Evolutionary conservation across 805 yeast species (phyloP), one percentile per base, ranked within the genome.

Genomic region (Wickerhamiella shivajii): DNA sequence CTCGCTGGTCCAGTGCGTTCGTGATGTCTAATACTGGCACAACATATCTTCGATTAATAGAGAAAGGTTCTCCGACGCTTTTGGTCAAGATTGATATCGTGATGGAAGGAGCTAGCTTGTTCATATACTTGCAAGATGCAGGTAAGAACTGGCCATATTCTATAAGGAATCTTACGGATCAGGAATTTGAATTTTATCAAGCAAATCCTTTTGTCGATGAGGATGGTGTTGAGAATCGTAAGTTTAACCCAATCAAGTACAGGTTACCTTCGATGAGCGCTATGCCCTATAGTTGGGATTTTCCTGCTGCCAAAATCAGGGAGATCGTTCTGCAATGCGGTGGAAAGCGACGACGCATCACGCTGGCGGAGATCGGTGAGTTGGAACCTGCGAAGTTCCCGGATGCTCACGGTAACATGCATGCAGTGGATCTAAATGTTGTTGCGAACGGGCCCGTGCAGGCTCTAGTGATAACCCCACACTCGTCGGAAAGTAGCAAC

Each of bases 231-330:
- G 66, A 66, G 33, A 12, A 13, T 9, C 50, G 59, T 1, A 73
- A 67, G 30, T 85, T 77, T 56, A 74, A 71, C 41, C 95, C 96
- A 0, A 64, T 83, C 8, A 72, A 66, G 47, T 90, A 87, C 52
- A 67, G 71, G 29, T 65, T 92, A 9, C 96, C 97, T 0, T 73
- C 93, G 1, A 72, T 71, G 47, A 79, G 94, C 56, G 93, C 83
- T 2, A 90, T 90, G 97, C 95, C 97, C 0, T 90, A 90, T 53
- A 81, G 98, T 0, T 90, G 95, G 85, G 98, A 90, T 52, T 90
- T 69, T 56, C 98, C 98, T 1, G 83, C 92, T 33, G 96, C 94
- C 0, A 59, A 69, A 7, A 67, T 76, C 29, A 85, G 84, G 52
- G 95, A 85, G 48, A 56, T 90, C 20, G 65, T 83, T 3, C 54